Base-by-base conservation (phyloP, 148 eudicot genomes). In the Simmondsia chinensis region DNA sequence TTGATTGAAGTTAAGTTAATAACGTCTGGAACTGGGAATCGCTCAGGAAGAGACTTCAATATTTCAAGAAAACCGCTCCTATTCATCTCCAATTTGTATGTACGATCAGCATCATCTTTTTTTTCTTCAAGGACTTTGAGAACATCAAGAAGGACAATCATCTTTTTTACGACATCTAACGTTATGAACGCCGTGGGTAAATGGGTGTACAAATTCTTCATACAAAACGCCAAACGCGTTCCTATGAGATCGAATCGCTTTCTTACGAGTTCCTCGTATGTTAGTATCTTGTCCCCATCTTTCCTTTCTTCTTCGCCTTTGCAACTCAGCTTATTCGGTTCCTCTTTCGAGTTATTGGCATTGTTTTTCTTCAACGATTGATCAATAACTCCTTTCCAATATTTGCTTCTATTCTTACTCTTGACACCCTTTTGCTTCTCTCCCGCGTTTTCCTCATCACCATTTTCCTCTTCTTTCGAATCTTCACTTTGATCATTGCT, bases 111-210 rank as follows among this genome's bases (percentile, higher is more conserved):
- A 6, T 18, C 11, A 11, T 18, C 25, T 33, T 64, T 35, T 33
- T 48, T 33, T 26, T 21, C 32, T 32, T 32, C 40, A 6, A 75
- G 28, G 9, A 17, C 28, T 33, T 60, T 56, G 17, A 78, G 54
- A 30, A 62, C 13, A 28, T 43, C 33, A 30, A 66, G 21, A 20
- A 60, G 64, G 6, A 13, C 28, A 8, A 72, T 53, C 79, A 71
- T 80, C 27, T 50, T 35, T 39, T 52, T 52, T 2, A 35, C 69
- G 5, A 40, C 56, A 26, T 46, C 46, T 9, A 49, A 3, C 2
- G 74, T 36, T 23, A 76, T 25, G 4, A 18, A 18, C 8, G 60
- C 63, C 3, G 82, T 78, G 1, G 93, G 96, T 40, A 82, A 29
- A 33, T 86, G 87, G 3, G 81, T 76, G 39, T 41, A 73, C 28